phyloP scores from a whole-genome alignment of 1,284 basidiomycete genomes.

The Cystobasidiaceae sp. region DNA sequence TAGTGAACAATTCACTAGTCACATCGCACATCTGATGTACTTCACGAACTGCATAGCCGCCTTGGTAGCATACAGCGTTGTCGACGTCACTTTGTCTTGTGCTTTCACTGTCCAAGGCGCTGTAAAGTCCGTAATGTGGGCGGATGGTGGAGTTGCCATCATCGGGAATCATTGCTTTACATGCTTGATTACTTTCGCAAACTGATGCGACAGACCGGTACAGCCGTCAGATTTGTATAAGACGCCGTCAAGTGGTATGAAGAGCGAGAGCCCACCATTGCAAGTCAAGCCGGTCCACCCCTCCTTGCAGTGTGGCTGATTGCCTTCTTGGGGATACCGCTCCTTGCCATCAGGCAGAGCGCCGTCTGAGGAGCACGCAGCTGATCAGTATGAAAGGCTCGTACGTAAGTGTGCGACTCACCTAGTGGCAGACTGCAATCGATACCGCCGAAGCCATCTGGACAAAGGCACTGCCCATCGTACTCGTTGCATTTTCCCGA shows the following conservation, averaged over 20 bases:
- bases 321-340: constrained; percentile 68
- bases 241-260: no score
- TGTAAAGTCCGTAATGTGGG: constrained; percentile 37
- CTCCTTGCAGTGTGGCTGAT: constrained; percentile 79
- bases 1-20: constrained; percentile 63
- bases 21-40: constrained; percentile 98
- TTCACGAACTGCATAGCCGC: constrained; percentile 81
- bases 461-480: constrained; percentile 85
- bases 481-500: constrained; percentile 79
- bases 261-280: constrained; percentile 62
- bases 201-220: constrained; percentile 53
- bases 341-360: constrained; percentile 82
- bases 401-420: constrained; percentile 45
- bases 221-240: no score
- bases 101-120: constrained; percentile 50
- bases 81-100: constrained; percentile 50
- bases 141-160: constrained; percentile 61
- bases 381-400: no score
- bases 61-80: constrained; percentile 90
- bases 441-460: constrained; percentile 81
- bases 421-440: constrained; percentile 77
- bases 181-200: constrained; percentile 73
- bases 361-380: constrained; percentile 55
- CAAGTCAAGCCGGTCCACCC: constrained; percentile 96
- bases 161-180: constrained; percentile 46